These are phyloP conservation scores for Fraxinus anomala DNA, from an alignment of 257 asterid genomes.

Conservation along the genomic window DNA sequence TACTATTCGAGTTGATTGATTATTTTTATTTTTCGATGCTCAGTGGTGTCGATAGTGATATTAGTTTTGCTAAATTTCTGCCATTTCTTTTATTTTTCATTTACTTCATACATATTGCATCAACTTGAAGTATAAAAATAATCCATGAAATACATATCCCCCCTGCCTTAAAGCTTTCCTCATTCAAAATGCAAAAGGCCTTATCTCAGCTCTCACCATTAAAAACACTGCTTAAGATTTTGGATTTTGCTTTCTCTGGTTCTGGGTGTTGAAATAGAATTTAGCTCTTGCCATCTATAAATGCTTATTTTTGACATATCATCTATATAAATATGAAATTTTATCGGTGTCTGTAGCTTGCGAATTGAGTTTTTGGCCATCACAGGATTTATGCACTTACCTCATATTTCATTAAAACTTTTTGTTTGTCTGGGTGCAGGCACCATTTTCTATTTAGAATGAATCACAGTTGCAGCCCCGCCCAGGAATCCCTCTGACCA, in stretches of 20 bases:
- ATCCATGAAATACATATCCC: no score
- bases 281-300: neutral
- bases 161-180: neutral
- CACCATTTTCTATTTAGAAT: slow-evolving; percentile 7
- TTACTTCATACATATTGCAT: neutral
- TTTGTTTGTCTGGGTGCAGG: slow-evolving; percentile 29
- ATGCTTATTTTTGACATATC: neutral
- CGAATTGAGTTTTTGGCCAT: neutral
- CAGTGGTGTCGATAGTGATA: neutral
- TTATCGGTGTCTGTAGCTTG: neutral
- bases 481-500: slow-evolving; percentile 5
- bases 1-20: neutral
- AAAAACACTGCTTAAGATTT: neutral
- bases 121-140: neutral
- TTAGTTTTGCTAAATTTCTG: neutral
- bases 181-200: neutral
- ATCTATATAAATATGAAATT: neutral
- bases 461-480: slow-evolving; percentile 27
- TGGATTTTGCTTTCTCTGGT: neutral
- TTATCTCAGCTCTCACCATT: neutral
- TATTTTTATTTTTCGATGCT: neutral
- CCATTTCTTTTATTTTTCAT: neutral
- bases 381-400: neutral
- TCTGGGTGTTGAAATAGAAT: neutral
- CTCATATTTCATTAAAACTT: neutral